A percentile compares a stretch with the other conserved stretches of the same genome.
Evolutionary conservation across 106 monocot species (phyloP).

Genomic region (Apostasia ramifera): DNA sequence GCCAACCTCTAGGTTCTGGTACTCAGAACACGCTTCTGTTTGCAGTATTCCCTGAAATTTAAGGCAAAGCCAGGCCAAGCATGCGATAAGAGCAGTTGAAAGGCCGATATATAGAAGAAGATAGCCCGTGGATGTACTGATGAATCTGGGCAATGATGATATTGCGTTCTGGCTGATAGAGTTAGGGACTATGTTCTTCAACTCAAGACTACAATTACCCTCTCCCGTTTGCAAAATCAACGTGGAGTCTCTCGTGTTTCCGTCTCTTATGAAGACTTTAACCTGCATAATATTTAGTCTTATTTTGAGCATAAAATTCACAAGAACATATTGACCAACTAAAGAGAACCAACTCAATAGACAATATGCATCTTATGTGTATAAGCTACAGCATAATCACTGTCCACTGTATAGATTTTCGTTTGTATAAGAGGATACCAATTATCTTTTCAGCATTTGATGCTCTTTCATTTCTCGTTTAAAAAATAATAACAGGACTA

Average conservation of each 20-base stretch:
- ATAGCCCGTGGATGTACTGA: slow-evolving; percentile 5
- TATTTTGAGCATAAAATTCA: not conserved
- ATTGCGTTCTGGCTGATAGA: slow-evolving; percentile 18
- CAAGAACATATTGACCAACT: not conserved
- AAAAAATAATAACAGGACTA: too few species aligned
- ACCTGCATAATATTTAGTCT: slow-evolving; percentile 36
- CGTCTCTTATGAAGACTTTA: slow-evolving; percentile 37
- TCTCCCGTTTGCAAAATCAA: slow-evolving; percentile 40
- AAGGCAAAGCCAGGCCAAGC: slow-evolving; percentile 19
- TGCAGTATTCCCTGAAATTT: slow-evolving; percentile 18
- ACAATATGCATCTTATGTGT: too few species aligned
- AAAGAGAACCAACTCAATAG: not conserved
- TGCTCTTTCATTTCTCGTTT: too few species aligned
- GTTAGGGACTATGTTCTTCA: slow-evolving; percentile 39
- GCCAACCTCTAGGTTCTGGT: slow-evolving; percentile 40
- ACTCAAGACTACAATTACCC: slow-evolving; percentile 45
- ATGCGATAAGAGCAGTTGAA: slow-evolving; percentile 13
- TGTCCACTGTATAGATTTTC: too few species aligned
- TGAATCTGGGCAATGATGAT: slow-evolving; percentile 8
- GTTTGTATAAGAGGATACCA: too few species aligned
- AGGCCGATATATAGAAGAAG: slow-evolving; percentile 23
- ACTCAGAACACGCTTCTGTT: slow-evolving; percentile 10
- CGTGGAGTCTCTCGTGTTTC: slow-evolving; percentile 18
- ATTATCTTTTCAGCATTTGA: too few species aligned
- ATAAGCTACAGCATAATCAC: too few species aligned